Percentiles rank a stretch among this genome's conserved stretches.
These are phyloP conservation scores for Prinsepia uniflora DNA, from an alignment of 306 rosid genomes.

Conservation along the genomic window DNA sequence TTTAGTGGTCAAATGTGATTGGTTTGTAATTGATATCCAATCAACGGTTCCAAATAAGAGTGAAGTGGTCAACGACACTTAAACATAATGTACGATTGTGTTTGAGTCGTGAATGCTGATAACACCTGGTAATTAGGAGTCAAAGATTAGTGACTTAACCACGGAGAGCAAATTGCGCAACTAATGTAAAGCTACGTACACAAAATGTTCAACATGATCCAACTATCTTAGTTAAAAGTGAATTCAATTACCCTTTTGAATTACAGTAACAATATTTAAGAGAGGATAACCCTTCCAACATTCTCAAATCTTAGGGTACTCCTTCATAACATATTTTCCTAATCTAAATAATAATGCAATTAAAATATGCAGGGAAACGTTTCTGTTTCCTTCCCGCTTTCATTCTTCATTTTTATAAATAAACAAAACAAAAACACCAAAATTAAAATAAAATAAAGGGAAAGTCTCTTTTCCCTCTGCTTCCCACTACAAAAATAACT, in stretches of 20 bases:
- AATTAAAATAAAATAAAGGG: background rate
- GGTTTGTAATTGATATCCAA: too few species aligned
- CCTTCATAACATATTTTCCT: background rate
- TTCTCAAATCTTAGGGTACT: background rate
- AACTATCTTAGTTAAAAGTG: too few species aligned
- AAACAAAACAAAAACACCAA: background rate
- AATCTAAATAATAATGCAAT: background rate
- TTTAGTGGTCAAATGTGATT: too few species aligned
- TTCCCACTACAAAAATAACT: background rate
- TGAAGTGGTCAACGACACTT: too few species aligned
- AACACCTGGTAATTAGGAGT: too few species aligned
- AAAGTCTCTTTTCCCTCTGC: conserved; percentile 14
- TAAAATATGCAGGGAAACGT: conserved; percentile 2
- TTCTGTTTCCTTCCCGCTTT: background rate
- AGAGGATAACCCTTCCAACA: background rate
- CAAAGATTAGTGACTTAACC: too few species aligned
- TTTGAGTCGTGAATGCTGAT: too few species aligned
- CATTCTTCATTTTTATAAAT: conserved; percentile 1
- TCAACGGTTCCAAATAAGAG: too few species aligned
- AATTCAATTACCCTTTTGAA: background rate
- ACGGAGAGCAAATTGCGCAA: too few species aligned
- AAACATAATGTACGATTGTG: too few species aligned
- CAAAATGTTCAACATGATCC: too few species aligned
- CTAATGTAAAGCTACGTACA: too few species aligned
- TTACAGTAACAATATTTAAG: background rate